Conservation (phyloP, 371 early-diverging fungal species). For the Apophysomyces variabilis region DNA sequence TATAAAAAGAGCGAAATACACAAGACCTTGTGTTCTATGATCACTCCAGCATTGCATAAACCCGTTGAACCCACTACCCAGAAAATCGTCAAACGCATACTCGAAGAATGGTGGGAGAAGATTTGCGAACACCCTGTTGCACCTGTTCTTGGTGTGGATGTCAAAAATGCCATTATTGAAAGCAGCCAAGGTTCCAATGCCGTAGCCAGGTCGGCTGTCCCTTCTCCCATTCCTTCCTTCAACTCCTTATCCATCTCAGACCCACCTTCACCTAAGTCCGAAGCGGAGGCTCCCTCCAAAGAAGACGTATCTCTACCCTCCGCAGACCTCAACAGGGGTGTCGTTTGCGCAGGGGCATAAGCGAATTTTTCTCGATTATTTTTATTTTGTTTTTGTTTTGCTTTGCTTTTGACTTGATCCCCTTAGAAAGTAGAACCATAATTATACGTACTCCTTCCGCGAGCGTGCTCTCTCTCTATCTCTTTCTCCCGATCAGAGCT, state of each 20-base stretch:
- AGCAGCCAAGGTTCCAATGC: slow-evolving; percentile 8
- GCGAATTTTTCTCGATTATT: neutral
- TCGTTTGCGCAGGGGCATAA: slow-evolving; percentile 10
- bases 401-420: too few relatives aligned
- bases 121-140: slow-evolving; percentile 26
- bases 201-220: slow-evolving; percentile 3
- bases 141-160: slow-evolving; percentile 23
- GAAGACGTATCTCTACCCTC: neutral
- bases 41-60: slow-evolving; percentile 40
- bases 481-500: too few relatives aligned
- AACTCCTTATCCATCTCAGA: neutral
- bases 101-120: slow-evolving; percentile 60
- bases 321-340: neutral
- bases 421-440: too few relatives aligned
- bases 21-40: slow-evolving; percentile 39
- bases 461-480: too few relatives aligned
- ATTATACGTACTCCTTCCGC: too few relatives aligned
- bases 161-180: slow-evolving; percentile 16
- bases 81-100: slow-evolving; percentile 47
- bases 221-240: slow-evolving; percentile 3
- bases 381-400: neutral
- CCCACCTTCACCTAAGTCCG: neutral
- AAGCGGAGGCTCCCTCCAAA: neutral
- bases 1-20: slow-evolving; percentile 61
- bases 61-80: slow-evolving; percentile 41